Evolutionary conservation across 805 yeast species (phyloP).

Genomic region (Nematodospora valgi): DNA sequence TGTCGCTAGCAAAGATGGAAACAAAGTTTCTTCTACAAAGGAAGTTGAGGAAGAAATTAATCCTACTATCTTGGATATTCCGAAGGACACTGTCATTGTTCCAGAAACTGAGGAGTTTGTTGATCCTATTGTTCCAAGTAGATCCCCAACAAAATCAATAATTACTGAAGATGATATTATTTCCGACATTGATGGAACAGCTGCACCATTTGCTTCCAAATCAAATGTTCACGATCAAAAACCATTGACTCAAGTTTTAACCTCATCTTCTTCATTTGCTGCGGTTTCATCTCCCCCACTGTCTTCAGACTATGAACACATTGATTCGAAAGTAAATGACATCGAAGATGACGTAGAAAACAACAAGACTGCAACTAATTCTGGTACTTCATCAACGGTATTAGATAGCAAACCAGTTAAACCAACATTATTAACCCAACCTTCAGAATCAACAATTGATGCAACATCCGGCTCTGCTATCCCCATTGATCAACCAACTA

Average conservation of each 20-base stretch:
- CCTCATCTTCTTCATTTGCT: slow-evolving; percentile 34
- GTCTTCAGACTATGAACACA: slow-evolving; percentile 9
- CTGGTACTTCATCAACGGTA: too few species aligned
- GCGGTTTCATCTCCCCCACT: slow-evolving; percentile 29
- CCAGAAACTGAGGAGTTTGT: slow-evolving; percentile 4
- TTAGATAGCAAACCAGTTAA: slow-evolving; percentile 52
- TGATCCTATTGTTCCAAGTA: neutral
- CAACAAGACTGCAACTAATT: slow-evolving; percentile 23
- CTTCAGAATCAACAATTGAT: slow-evolving; percentile 10
- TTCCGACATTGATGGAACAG: slow-evolving; percentile 10
- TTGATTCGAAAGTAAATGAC: slow-evolving; percentile 5
- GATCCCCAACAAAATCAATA: slow-evolving; percentile 5
- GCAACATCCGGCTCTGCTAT: slow-evolving; percentile 5
- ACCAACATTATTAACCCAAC: slow-evolving; percentile 60
- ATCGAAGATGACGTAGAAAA: slow-evolving; percentile 11
- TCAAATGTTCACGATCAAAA: neutral
- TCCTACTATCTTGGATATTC: too few species aligned
- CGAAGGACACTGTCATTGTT: slow-evolving; percentile 2
- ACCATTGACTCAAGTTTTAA: slow-evolving; percentile 10
- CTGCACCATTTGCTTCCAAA: neutral
- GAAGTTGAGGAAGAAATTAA: slow-evolving; percentile 1
- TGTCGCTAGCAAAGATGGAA: neutral
- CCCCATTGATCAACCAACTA: slow-evolving; percentile 6
- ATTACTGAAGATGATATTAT: slow-evolving; percentile 9
- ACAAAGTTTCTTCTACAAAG: neutral